Evolutionary conservation across 2,329 filamentous ascomycete species (phyloP).

Genomic region (Epichloe gansuensis): DNA sequence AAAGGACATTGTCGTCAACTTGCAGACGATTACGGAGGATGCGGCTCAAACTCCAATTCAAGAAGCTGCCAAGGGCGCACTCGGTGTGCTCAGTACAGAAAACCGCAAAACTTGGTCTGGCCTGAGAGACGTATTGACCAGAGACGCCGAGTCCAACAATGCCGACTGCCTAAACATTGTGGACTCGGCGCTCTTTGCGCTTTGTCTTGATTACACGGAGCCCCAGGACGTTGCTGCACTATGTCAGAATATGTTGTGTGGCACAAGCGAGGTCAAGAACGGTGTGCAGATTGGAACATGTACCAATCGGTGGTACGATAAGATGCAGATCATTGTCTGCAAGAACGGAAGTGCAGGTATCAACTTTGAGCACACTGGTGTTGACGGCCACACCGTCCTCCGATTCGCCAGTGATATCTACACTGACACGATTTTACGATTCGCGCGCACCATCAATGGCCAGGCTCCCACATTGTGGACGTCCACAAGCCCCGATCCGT

Average conservation of each 20-base stretch:
- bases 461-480: slow-evolving; percentile 87
- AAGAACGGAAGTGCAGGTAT: slow-evolving; percentile 97
- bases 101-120: slow-evolving; percentile 95
- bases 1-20: slow-evolving; percentile 80
- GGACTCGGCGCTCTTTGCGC: slow-evolving; percentile 82
- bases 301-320: slow-evolving; percentile 98
- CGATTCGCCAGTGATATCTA: slow-evolving; percentile 94
- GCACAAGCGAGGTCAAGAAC: slow-evolving; percentile 79
- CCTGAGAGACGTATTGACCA: slow-evolving; percentile 73
- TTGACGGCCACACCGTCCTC: slow-evolving; percentile 93
- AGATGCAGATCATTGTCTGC: slow-evolving; percentile 97
- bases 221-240: slow-evolving; percentile 68
- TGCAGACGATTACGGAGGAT: slow-evolving; percentile 86
- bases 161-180: slow-evolving; percentile 92
- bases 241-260: slow-evolving; percentile 98
- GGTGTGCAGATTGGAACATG: slow-evolving; percentile 96
- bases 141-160: slow-evolving; percentile 83
- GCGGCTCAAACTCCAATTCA: slow-evolving; percentile 81
- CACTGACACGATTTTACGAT: slow-evolving; percentile 93
- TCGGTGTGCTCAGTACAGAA: slow-evolving; percentile 90
- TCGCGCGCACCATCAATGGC: slow-evolving; percentile 90
- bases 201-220: slow-evolving; percentile 89
- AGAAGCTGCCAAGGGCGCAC: slow-evolving; percentile 85
- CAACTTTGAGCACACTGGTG: slow-evolving; percentile 98
- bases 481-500: slow-evolving; percentile 78